These are phyloP conservation scores for Candida albicans DNA, from an alignment of 1,139 yeast species.

Conservation along the genomic window DNA sequence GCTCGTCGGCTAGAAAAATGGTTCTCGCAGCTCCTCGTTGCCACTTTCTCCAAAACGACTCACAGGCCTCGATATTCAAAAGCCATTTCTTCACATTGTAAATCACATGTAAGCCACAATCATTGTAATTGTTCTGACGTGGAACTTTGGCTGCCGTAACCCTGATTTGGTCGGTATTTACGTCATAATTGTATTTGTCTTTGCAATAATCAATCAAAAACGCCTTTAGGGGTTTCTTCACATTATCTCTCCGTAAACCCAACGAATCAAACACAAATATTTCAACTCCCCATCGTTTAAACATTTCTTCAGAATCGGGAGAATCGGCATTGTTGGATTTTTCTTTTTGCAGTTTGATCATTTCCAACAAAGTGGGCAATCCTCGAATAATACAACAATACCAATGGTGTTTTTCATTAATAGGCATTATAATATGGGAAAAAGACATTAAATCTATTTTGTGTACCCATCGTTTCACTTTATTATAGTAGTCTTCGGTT, in stretches of 20 bases:
- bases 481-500: constrained; percentile 49
- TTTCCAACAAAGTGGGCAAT: constrained; percentile 32
- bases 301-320: not conserved
- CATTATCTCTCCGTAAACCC: constrained; percentile 54
- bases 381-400: constrained; percentile 69
- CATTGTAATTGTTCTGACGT: constrained; percentile 83
- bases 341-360: constrained; percentile 10
- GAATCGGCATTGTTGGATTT: not conserved
- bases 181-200: constrained; percentile 54
- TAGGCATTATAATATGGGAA: constrained; percentile 72
- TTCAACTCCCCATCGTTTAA: constrained; percentile 33
- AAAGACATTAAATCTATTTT: constrained; percentile 64
- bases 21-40: constrained; percentile 10
- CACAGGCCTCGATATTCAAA: constrained; percentile 48
- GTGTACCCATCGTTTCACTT: constrained; percentile 77
- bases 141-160: constrained; percentile 65
- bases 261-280: constrained; percentile 82
- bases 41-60: constrained; percentile 48
- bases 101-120: constrained; percentile 93
- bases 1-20: constrained; percentile 33
- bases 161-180: constrained; percentile 45
- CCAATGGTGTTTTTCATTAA: constrained; percentile 87
- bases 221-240: constrained; percentile 55
- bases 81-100: constrained; percentile 73
- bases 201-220: constrained; percentile 72